These are phyloP conservation scores for Exserohilum rostratum DNA, from an alignment of 2,329 filamentous ascomycete genomes.

Conservation along the genomic window DNA sequence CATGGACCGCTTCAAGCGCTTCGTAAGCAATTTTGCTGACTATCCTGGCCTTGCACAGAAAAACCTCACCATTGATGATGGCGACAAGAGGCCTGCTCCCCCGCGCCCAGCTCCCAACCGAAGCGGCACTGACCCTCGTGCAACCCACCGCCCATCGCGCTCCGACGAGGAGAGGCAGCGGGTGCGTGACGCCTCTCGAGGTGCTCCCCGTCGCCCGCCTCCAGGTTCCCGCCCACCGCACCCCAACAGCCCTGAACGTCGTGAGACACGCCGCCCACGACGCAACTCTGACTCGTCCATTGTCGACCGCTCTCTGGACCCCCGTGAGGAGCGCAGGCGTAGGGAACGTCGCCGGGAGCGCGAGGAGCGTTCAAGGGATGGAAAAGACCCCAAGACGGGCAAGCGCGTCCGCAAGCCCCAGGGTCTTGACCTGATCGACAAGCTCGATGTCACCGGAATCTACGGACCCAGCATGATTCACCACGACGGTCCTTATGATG, in stretches of 20 bases:
- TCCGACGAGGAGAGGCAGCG: slow-evolving; percentile 62
- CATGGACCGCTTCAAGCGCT: slow-evolving; percentile 52
- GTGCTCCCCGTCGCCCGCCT: slow-evolving; percentile 43
- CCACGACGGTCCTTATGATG: slow-evolving; percentile 96
- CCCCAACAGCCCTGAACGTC: slow-evolving; percentile 47
- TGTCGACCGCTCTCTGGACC: slow-evolving; percentile 67
- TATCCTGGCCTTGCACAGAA: slow-evolving; percentile 59
- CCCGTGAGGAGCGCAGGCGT: slow-evolving; percentile 63
- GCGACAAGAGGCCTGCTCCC: slow-evolving; percentile 49
- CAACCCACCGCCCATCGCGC: slow-evolving; percentile 65
- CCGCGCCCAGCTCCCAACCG: slow-evolving; percentile 51
- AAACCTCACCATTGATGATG: slow-evolving; percentile 70
- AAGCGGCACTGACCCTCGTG: slow-evolving; percentile 54
- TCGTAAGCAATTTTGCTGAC: slow-evolving; percentile 51
- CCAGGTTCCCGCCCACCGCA: slow-evolving; percentile 47
- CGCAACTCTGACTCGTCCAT: slow-evolving; percentile 83
- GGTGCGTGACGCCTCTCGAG: slow-evolving; percentile 48
- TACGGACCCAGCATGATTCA: slow-evolving; percentile 95
- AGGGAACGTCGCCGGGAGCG: slow-evolving; percentile 58
- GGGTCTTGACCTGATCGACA: slow-evolving; percentile 88
- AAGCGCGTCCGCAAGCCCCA: slow-evolving; percentile 50
- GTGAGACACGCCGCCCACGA: slow-evolving; percentile 61
- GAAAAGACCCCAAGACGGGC: slow-evolving; percentile 21
- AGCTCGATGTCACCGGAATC: slow-evolving; percentile 93
- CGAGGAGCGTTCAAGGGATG: slow-evolving; percentile 51